These are phyloP conservation scores for Leccinum fuscescens DNA, from an alignment of 1,284 basidiomycete genomes.

Conservation along the genomic window DNA sequence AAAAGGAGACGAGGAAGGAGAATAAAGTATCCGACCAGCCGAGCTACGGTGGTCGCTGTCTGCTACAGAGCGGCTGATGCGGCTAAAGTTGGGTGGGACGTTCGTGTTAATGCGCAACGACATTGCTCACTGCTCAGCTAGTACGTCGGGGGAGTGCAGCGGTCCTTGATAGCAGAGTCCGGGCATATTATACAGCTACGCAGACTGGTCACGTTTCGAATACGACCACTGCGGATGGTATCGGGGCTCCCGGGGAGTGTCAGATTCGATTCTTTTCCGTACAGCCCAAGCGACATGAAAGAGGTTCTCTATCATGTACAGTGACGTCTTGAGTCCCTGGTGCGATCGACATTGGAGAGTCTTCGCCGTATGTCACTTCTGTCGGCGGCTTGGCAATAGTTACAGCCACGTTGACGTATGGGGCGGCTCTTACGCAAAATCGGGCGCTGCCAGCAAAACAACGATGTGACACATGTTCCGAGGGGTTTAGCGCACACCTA, in stretches of 20 bases:
- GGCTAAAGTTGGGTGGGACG: constrained; percentile 22
- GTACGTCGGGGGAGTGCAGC: constrained; percentile 10
- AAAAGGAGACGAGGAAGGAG: constrained; percentile 22
- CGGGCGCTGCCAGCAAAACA: not conserved
- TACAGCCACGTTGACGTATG: constrained; percentile 16
- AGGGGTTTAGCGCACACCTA: constrained; percentile 19
- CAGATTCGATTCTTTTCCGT: constrained; percentile 9
- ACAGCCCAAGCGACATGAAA: constrained; percentile 17
- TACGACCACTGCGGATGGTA: constrained; percentile 11
- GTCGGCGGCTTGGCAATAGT: constrained; percentile 4
- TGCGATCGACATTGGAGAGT: constrained; percentile 20
- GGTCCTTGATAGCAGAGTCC: constrained; percentile 1
- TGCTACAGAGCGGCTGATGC: constrained; percentile 18
- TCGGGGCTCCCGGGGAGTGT: constrained; percentile 3
- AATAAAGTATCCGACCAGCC: constrained; percentile 11
- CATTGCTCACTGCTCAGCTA: constrained; percentile 20
- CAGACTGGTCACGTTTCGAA: constrained; percentile 30
- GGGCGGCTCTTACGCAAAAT: constrained; percentile 16
- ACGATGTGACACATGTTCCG: constrained; percentile 6
- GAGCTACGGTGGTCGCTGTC: constrained; percentile 16
- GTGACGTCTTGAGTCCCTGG: constrained; percentile 20
- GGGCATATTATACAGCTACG: constrained; percentile 23
- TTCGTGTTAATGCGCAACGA: constrained; percentile 32
- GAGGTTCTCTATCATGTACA: constrained; percentile 10
- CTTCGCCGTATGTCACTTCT: constrained; percentile 6